Percentiles rank a stretch among this genome's conserved stretches.
Conservation (phyloP, 345 rosid species). For the Eucalyptus pauciflora region DNA sequence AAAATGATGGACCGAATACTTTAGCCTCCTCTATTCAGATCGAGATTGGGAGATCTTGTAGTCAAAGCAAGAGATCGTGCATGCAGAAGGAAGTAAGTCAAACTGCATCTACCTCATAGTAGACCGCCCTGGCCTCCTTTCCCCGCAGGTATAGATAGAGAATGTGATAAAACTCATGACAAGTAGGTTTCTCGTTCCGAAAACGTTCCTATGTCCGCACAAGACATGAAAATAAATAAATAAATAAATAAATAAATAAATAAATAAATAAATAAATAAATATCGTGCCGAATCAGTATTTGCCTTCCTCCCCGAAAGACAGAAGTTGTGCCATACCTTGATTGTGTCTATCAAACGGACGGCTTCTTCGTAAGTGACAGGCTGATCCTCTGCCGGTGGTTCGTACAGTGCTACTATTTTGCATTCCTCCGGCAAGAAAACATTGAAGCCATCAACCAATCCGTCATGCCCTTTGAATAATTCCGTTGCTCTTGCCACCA, state of each 20-base stretch:
- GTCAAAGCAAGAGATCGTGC: background rate
- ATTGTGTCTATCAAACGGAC: constrained; percentile 23
- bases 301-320: background rate
- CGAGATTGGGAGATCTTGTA: background rate
- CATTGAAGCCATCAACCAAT: constrained; percentile 75
- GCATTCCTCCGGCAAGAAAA: constrained; percentile 79
- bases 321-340: background rate
- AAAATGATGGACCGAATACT: background rate
- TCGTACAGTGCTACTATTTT: constrained; percentile 64
- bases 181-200: constrained; percentile 13
- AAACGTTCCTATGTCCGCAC: constrained; percentile 13
- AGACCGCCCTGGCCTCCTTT: background rate
- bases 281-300: background rate
- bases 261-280: too few species aligned
- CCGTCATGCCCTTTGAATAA: constrained; percentile 81
- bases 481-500: constrained; percentile 69
- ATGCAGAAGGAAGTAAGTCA: background rate
- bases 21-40: background rate
- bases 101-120: background rate
- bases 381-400: constrained; percentile 15
- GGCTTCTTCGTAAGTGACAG: constrained; percentile 35
- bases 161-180: constrained; percentile 11
- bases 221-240: background rate
- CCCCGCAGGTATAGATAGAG: constrained; percentile 15
- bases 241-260: too few species aligned